These are phyloP conservation scores for Plectranthus barbatus DNA, from an alignment of 257 asterid species.

Conservation along the genomic window DNA sequence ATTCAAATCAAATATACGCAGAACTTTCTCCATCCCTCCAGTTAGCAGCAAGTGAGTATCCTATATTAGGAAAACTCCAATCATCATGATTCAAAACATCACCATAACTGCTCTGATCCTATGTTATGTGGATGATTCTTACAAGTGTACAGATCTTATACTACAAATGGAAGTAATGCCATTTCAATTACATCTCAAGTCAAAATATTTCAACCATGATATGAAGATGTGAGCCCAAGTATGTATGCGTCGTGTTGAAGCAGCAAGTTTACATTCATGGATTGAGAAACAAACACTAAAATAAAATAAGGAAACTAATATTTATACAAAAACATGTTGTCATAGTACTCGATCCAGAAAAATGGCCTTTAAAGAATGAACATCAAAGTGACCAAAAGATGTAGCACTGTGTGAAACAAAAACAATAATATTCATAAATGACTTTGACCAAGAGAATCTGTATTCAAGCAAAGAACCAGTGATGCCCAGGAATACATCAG, in stretches of 20 bases:
- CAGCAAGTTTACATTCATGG: neutral
- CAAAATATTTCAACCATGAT: neutral
- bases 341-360: too few species aligned
- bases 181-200: neutral
- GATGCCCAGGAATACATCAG: neutral
- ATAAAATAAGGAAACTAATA: neutral
- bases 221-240: neutral
- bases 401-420: too few species aligned
- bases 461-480: neutral
- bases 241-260: too few species aligned
- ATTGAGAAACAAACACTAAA: neutral
- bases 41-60: slow-evolving; percentile 71
- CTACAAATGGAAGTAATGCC: neutral
- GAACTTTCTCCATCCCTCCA: slow-evolving; percentile 79
- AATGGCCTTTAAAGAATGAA: too few species aligned
- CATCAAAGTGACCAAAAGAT: too few species aligned
- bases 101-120: neutral
- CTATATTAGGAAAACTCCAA: slow-evolving; percentile 27
- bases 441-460: neutral
- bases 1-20: slow-evolving; percentile 79
- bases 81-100: neutral
- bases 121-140: neutral
- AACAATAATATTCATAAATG: neutral
- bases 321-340: neutral
- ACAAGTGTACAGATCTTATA: neutral